Evolutionary conservation across 1,284 basidiomycete genomes (phyloP).

Genomic region (Ceratobasidium sp.): DNA sequence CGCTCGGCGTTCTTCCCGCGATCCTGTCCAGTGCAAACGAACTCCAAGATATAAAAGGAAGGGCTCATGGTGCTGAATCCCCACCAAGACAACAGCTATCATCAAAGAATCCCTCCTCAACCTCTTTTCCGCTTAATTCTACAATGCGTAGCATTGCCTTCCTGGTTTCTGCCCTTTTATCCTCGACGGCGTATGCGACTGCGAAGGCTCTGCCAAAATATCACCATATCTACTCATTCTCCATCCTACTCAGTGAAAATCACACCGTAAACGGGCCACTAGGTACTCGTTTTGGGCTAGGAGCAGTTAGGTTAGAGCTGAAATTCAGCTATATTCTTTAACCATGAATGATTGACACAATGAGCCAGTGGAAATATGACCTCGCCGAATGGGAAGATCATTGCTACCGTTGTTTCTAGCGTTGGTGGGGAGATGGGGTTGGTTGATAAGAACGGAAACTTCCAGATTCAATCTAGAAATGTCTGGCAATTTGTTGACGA

Average conservation of each 20-base stretch:
- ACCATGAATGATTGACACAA: background rate
- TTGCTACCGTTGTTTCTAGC: background rate
- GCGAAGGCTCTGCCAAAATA: background rate
- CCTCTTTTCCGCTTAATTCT: background rate
- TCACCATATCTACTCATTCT: background rate
- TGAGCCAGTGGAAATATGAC: background rate
- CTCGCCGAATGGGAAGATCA: background rate
- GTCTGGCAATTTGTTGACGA: constrained; percentile 2
- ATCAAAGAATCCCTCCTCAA: background rate
- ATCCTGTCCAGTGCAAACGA: too few species aligned
- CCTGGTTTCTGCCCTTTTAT: background rate
- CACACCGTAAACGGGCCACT: background rate
- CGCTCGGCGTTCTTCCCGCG: too few species aligned
- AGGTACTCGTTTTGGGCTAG: background rate
- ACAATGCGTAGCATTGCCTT: background rate
- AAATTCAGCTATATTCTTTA: background rate
- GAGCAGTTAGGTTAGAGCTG: background rate
- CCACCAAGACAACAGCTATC: too few species aligned
- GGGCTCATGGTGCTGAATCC: too few species aligned
- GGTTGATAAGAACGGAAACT: too few species aligned
- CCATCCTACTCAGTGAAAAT: background rate
- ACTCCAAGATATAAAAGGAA: too few species aligned
- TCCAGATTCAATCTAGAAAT: background rate
- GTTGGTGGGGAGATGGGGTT: background rate
- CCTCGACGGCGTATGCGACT: background rate